Evolutionary conservation across 805 yeast genomes (phyloP), one percentile per base, ranked within the genome.

Genomic region (Martiniozyma abietophila): DNA sequence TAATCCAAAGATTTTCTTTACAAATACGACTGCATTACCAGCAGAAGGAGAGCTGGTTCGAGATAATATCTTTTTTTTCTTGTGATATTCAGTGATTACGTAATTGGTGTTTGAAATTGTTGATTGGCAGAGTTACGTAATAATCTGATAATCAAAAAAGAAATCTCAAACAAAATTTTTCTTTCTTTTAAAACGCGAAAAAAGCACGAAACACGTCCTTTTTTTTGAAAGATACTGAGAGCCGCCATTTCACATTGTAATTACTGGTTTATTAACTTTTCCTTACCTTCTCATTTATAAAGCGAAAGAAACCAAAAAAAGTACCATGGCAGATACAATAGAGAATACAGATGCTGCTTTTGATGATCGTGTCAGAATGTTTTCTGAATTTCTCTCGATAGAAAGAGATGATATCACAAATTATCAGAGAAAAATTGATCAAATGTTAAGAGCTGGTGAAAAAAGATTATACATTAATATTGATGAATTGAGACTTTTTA

Each of bases 401-500:
- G 70, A 70, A 37, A 66, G 63, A 14, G 67, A 69, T 26, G 58
- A 55, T 6, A 29, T 42, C 16, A 69, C 80, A 1, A 72, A 75
- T 42, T 83, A 86, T 59, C 70, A 75, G 43, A 80, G 74, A 34
- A 71, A 69, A 32, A 80, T 92, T 44, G 73, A 77, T 44, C 67
- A 73, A 22, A 78, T 92, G 81, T 73, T 88, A 31, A 64, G 67
- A 42, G 71, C 73, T 47, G 78, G 77, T 30, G 67, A 69, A 35
- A 69, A 71, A 42, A 69, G 98, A 48, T 62, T 89, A 28, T 62
- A 68, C 2, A 78, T 89, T 3, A 75, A 86, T 11, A 64, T 92
- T 27, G 98, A 92, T 58, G 96, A 89, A 44, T 55, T 92, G 14
- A 69, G 96, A 46, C 88, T 78, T 32, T 88, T 81, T 51, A 94